Evolutionary conservation across 306 rosid genomes (phyloP), one percentile per base, ranked within the genome.

Genomic region (Hylodesmum podocarpum): DNA sequence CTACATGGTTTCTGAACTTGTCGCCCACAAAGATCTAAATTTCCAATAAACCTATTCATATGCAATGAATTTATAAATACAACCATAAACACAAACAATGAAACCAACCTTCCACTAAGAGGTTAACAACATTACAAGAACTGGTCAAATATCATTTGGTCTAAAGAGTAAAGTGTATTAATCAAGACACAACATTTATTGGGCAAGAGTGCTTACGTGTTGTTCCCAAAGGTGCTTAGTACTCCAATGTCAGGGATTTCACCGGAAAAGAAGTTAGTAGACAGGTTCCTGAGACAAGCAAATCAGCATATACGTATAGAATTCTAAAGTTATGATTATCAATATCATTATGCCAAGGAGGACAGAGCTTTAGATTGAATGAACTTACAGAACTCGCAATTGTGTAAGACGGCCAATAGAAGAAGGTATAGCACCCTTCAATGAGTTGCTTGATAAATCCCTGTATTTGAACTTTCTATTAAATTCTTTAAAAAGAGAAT

Each of bases 221-320:
- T 76, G 43, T 82, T 91, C 40, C 89, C 89, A 24, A 95, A 95
- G 37, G 90, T 92, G 88, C 98, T 92, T 40, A 95, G 84, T 65
- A 89, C 89, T 86, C 99, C 99, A 73, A 92, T 61, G 54, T 92
- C 98, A 6, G 99, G 99, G 67, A 95, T 92, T 89, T 95, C 98
- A 11, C 99, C 99, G 3, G 93, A 81, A 71, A 95, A 91, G 79
- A 89, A 95, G 72, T 95, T 95, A 63, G 97, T 88, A 12, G 99
- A 95, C 91, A 95, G 78, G 85, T 95, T 95, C 97, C 99, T 95
- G 65, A 74, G 66, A 84, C n/a, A 84, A 70, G 33, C 53, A 81
- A 31, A 80, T 19, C 58, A 72, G 28, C 53, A 73, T 24, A 63
- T 37, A 63, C 36, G n/a, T n/a, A n/a, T n/a, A 11, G 67, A 33